These are phyloP conservation scores for Pseudofabraea citricarpa DNA, from an alignment of 2,329 filamentous ascomycete species.

Conservation along the genomic window DNA sequence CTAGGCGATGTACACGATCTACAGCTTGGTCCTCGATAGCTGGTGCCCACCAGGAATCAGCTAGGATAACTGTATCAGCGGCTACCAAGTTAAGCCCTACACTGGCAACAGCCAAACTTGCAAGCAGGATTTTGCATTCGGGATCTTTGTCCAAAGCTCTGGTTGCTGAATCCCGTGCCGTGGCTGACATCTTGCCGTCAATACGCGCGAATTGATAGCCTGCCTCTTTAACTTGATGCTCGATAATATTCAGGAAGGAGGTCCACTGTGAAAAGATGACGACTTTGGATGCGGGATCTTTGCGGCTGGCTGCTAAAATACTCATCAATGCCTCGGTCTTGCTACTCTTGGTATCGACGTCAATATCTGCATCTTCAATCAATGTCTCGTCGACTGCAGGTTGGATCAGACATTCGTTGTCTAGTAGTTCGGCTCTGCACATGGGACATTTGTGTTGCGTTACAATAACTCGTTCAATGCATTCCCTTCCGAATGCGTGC, in stretches of 20 bases:
- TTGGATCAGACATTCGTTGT: conserved; percentile 57
- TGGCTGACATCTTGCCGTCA: conserved; percentile 73
- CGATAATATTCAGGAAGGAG: conserved; percentile 66
- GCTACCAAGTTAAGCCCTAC: conserved; percentile 84
- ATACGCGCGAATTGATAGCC: conserved; percentile 65
- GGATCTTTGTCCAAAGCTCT: conserved; percentile 61
- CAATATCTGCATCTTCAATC: conserved; percentile 44
- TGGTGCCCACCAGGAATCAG: conserved; percentile 88
- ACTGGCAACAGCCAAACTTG: conserved; percentile 75
- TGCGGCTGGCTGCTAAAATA: conserved; percentile 66
- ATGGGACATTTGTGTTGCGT: conserved; percentile 78
- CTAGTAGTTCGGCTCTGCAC: conserved; percentile 66
- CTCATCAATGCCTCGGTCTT: conserved; percentile 78
- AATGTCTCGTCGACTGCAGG: conserved; percentile 54
- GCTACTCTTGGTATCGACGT: conserved; percentile 65
- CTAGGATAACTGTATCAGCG: conserved; percentile 79
- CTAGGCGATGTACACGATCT: conserved; percentile 80
- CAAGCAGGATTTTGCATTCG: conserved; percentile 70
- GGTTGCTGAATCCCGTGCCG: conserved; percentile 68
- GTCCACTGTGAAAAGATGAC: conserved; percentile 78
- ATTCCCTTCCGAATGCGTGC: conserved; percentile 71
- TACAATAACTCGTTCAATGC: conserved; percentile 70
- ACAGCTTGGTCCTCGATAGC: conserved; percentile 90
- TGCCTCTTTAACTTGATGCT: conserved; percentile 58
- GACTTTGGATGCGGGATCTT: conserved; percentile 60